A percentile compares a stretch with the other conserved stretches of the same genome.
phyloP scores from a whole-genome alignment of 2,329 filamentous ascomycete genomes.

The Clonostachys rosea region DNA sequence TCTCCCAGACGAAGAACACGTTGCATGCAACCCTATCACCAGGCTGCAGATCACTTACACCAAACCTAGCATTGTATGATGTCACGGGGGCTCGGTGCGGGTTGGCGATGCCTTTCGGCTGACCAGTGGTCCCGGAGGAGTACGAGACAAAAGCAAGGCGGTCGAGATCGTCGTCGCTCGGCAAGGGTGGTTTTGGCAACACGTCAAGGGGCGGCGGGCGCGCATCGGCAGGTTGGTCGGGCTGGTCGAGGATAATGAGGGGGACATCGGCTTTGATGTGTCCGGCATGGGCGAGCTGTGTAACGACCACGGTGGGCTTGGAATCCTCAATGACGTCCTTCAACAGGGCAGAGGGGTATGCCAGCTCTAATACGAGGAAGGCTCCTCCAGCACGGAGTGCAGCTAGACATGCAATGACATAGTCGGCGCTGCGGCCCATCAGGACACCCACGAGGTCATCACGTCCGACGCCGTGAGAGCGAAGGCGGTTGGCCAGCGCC shows the following conservation, averaged over 20 bases:
- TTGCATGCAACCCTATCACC: slow-evolving; percentile 83
- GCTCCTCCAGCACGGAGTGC: slow-evolving; percentile 75
- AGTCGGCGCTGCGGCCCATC: slow-evolving; percentile 70
- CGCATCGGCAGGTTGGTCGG: slow-evolving; percentile 11
- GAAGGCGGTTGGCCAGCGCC: slow-evolving; percentile 59
- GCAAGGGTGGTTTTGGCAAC: slow-evolving; percentile 43
- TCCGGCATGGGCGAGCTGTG: slow-evolving; percentile 56
- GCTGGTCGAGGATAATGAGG: slow-evolving; percentile 55
- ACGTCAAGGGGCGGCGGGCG: slow-evolving; percentile 9
- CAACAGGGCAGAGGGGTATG: slow-evolving; percentile 69
- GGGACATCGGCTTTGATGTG: slow-evolving; percentile 62
- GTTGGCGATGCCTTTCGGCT: slow-evolving; percentile 79
- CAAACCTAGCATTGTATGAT: slow-evolving; percentile 71
- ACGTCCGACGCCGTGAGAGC: slow-evolving; percentile 63
- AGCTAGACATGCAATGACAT: slow-evolving; percentile 74
- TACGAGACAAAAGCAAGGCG: slow-evolving; percentile 77
- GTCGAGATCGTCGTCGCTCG: slow-evolving; percentile 65
- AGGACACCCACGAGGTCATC: slow-evolving; percentile 73
- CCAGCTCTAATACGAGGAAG: slow-evolving; percentile 75
- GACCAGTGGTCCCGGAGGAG: slow-evolving; percentile 72
- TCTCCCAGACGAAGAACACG: slow-evolving; percentile 86
- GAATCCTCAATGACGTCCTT: slow-evolving; percentile 76
- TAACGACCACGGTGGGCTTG: slow-evolving; percentile 65
- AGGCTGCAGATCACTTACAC: slow-evolving; percentile 61
- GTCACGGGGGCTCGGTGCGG: slow-evolving; percentile 69